Evolutionary conservation across 2,329 filamentous ascomycete genomes (phyloP).

Genomic region (Ilyonectria sp.): DNA sequence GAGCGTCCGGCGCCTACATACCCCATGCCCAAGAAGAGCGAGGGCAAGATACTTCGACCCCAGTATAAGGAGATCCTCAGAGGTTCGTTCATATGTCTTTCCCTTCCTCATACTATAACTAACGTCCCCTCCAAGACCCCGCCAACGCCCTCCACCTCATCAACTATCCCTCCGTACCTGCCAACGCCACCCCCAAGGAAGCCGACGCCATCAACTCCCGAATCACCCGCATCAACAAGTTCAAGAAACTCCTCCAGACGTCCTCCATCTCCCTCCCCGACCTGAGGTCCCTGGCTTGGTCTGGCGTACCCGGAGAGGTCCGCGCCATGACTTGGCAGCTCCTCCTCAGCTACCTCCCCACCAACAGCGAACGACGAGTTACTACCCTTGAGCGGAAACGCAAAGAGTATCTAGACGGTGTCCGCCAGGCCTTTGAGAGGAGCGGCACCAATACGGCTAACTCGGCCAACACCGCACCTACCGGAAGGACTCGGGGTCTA

Average conservation of each 20-base stretch:
- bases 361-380: slow-evolving; percentile 94
- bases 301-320: slow-evolving; percentile 93
- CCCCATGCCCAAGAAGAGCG: slow-evolving; percentile 88
- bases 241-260: slow-evolving; percentile 94
- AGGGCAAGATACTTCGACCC: slow-evolving; percentile 95
- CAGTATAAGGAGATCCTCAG: slow-evolving; percentile 97
- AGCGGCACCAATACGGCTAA: slow-evolving; percentile 65
- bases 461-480: slow-evolving; percentile 59
- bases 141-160: slow-evolving; percentile 97
- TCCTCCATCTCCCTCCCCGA: slow-evolving; percentile 90
- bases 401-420: slow-evolving; percentile 96
- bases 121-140: slow-evolving; percentile 68
- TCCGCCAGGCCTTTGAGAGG: slow-evolving; percentile 79
- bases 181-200: slow-evolving; percentile 85
- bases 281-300: slow-evolving; percentile 90
- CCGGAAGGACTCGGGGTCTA: slow-evolving; percentile 74
- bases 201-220: slow-evolving; percentile 88
- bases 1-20: slow-evolving; percentile 88
- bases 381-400: slow-evolving; percentile 93
- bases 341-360: slow-evolving; percentile 93
- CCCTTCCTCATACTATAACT: slow-evolving; percentile 25
- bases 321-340: slow-evolving; percentile 99
- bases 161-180: slow-evolving; percentile 82
- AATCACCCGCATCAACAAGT: slow-evolving; percentile 97
- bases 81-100: slow-evolving; percentile 59